A percentile compares a stretch with the other conserved stretches of the same genome.
Evolutionary conservation across 352 stramenopile genomes (phyloP).

Genomic region (Phytopythium mirpurense): DNA sequence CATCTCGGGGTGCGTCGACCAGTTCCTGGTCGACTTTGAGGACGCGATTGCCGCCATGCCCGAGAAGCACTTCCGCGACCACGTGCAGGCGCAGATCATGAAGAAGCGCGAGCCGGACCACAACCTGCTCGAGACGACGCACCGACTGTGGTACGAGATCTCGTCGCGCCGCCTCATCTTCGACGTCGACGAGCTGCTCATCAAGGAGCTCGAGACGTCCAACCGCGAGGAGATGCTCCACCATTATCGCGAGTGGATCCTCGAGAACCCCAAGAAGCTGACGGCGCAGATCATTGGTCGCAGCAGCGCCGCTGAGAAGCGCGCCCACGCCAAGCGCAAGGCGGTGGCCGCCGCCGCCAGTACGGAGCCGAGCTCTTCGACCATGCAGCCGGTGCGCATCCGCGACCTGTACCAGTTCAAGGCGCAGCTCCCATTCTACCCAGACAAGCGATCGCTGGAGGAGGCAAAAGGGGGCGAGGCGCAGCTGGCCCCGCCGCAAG

Average conservation of each 20-base stretch:
- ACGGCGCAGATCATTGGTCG: conserved; percentile 60
- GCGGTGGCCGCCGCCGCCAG: background rate
- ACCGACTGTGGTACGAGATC: conserved; percentile 82
- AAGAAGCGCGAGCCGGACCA: conserved; percentile 79
- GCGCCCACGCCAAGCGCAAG: conserved; percentile 29
- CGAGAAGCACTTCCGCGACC: conserved; percentile 68
- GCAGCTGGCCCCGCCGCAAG: conserved; percentile 9
- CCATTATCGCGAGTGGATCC: conserved; percentile 58
- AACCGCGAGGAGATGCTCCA: conserved; percentile 63
- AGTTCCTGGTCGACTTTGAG: conserved; percentile 77
- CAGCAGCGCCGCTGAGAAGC: conserved; percentile 30
- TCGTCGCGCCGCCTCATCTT: conserved; percentile 65
- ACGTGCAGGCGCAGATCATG: conserved; percentile 73
- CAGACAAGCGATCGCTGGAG: conserved; percentile 21
- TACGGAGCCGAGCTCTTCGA: background rate
- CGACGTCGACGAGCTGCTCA: conserved; percentile 64
- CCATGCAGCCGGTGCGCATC: conserved; percentile 30
- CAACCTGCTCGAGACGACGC: conserved; percentile 69
- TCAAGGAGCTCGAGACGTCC: conserved; percentile 58
- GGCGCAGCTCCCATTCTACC: conserved; percentile 43
- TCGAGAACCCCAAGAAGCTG: conserved; percentile 62
- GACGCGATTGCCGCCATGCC: conserved; percentile 66
- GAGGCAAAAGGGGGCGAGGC: conserved; percentile 6
- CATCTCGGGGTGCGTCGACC: conserved; percentile 60
- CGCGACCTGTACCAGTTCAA: conserved; percentile 67